phyloP scores from a whole-genome alignment of 768 basidiomycete genomes.

The Rhizopogon salebrosus region DNA sequence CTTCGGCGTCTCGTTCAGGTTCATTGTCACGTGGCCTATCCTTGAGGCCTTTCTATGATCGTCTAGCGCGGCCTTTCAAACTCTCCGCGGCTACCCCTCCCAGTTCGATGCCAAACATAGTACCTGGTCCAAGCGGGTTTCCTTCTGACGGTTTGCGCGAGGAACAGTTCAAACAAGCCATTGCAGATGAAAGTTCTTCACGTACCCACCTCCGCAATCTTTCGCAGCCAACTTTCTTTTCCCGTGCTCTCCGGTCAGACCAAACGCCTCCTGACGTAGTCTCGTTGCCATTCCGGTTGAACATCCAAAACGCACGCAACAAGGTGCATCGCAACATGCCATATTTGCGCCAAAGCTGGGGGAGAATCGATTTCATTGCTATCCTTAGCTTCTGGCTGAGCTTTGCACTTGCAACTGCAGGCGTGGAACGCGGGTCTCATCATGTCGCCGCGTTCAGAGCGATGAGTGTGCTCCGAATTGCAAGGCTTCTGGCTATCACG shows the following conservation, averaged over 20 bases:
- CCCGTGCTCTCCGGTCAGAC: slow-evolving; percentile 42
- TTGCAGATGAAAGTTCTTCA: background rate
- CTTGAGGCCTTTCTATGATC: slow-evolving; percentile 38
- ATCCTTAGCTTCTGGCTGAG: slow-evolving; percentile 84
- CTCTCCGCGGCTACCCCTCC: slow-evolving; percentile 26
- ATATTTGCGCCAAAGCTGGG: slow-evolving; percentile 91
- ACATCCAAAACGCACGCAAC: slow-evolving; percentile 47
- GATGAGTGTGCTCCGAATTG: slow-evolving; percentile 77
- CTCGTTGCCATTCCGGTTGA: slow-evolving; percentile 56
- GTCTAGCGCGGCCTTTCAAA: slow-evolving; percentile 51
- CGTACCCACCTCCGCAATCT: slow-evolving; percentile 39
- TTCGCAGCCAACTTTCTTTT: slow-evolving; percentile 44
- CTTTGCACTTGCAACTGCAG: slow-evolving; percentile 65
- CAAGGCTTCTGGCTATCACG: slow-evolving; percentile 80
- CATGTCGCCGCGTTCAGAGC: slow-evolving; percentile 90
- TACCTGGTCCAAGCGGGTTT: background rate
- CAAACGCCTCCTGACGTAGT: slow-evolving; percentile 37
- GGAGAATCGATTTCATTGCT: slow-evolving; percentile 82
- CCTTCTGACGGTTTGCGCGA: background rate
- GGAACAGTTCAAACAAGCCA: background rate
- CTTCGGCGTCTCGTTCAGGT: slow-evolving; percentile 19
- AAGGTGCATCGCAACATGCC: slow-evolving; percentile 70
- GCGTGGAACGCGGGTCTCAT: slow-evolving; percentile 56
- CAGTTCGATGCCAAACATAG: slow-evolving; percentile 7
- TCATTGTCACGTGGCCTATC: slow-evolving; percentile 42